Base-by-base conservation (phyloP, 2,329 filamentous ascomycete genomes). In the Colletotrichum scovillei region DNA sequence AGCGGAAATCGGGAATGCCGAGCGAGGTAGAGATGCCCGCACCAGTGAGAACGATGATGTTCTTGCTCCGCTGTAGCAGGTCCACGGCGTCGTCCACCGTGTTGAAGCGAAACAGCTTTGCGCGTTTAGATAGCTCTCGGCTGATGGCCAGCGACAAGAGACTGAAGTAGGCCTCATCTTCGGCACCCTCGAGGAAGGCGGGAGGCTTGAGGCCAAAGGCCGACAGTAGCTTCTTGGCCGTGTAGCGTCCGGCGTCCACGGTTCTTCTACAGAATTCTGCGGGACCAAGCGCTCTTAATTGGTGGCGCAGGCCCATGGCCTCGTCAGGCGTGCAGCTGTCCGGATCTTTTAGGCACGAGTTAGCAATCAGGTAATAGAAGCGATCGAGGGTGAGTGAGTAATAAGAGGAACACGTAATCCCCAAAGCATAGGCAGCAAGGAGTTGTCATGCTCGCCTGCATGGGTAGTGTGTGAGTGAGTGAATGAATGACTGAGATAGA, bases 1-100 rank as follows among this genome's bases (percentile, higher is more conserved):
- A 98, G 76, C 97, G 92, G 80, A 99, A 99, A 82, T 99, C 97
- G 5, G 97, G 97, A 73, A 99, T 98, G 74, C 97, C 97, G 24
- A 99, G 91, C 64, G 95, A 98, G 0, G 97, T 99, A 30, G 95
- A 98, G 77, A 99, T 98, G 76, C 97, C 97, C 22, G 97, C 97
- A 64, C 97, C 97, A 1, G 97, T 98, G 76, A 99, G 90, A 76
- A 98, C 93, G 79, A 99, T 91, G 81, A 99, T 95, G 82, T 98
- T 97, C 77, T 90, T 90, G 70, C 92, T 91, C 72, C 89, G 89
- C 77, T 90, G 87, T 56, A 99, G 88, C 63, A 99, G 86, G 16
- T 88, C 84, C 9, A 97, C 95, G 5, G 94, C 97, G 83, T 99
- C 95, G 76, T 97, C 93, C 65, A 98, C 88, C 1, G 92, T 92